Conservation (phyloP, 148 eudicot species). For the Salicornia ramosissima region DNA sequence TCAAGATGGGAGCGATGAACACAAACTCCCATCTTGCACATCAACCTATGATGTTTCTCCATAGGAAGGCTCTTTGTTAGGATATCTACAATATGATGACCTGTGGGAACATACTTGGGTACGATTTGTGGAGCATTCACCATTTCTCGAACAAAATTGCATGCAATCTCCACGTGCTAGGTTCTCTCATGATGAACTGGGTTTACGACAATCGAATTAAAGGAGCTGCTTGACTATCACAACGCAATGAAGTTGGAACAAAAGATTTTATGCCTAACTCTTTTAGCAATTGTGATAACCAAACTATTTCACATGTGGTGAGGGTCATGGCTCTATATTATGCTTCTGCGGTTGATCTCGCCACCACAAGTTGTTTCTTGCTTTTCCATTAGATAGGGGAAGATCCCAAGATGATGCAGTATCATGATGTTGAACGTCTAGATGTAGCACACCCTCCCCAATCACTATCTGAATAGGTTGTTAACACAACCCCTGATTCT, state of each 20-base stretch:
- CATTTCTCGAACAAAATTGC: background rate
- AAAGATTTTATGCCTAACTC: background rate
- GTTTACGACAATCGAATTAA: background rate
- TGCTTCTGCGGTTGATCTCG: background rate
- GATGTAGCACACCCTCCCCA: background rate
- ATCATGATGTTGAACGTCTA: background rate
- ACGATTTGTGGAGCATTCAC: background rate
- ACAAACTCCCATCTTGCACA: background rate
- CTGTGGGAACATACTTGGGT: background rate
- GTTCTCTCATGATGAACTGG: background rate
- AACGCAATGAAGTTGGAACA: background rate
- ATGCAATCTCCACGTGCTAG: background rate
- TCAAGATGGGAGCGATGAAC: background rate
- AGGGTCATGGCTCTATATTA: conserved; percentile 2
- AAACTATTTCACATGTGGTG: background rate
- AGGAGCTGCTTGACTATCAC: background rate
- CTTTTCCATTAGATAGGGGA: background rate
- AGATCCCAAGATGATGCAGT: background rate
- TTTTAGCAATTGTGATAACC: background rate
- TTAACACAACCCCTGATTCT: background rate
- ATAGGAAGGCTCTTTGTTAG: background rate
- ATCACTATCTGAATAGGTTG: background rate
- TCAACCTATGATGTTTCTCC: background rate
- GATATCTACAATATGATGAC: background rate
- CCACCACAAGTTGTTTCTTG: background rate